Conservation (phyloP, 495 filamentous ascomycete species). For the Elasticomyces elasticus region DNA sequence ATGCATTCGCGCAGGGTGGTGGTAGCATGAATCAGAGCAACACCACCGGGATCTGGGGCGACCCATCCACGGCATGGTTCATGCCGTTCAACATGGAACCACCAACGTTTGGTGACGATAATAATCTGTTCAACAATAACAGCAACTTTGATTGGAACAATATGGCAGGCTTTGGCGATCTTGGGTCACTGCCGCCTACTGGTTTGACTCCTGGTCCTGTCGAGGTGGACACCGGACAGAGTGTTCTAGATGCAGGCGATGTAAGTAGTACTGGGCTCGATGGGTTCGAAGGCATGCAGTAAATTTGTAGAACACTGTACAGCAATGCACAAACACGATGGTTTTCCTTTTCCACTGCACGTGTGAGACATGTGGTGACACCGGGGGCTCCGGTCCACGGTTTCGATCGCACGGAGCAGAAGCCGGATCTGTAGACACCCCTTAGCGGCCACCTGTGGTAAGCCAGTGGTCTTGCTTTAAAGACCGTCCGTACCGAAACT, state of each 20-base stretch:
- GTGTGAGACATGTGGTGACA: too few species aligned
- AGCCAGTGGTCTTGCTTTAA: too few species aligned
- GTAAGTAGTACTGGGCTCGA: too few species aligned
- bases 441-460: too few species aligned
- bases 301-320: too few species aligned
- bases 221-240: neutral
- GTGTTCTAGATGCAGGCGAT: neutral
- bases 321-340: too few species aligned
- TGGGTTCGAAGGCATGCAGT: neutral
- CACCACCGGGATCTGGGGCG: slow-evolving; percentile 9
- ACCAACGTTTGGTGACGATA: slow-evolving; percentile 47
- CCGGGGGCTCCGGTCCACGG: too few species aligned
- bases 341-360: too few species aligned
- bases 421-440: too few species aligned
- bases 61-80: slow-evolving; percentile 70
- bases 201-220: slow-evolving; percentile 9
- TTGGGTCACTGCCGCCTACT: slow-evolving; percentile 9
- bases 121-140: slow-evolving; percentile 13
- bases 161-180: slow-evolving; percentile 11
- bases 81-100: slow-evolving; percentile 90
- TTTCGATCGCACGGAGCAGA: too few species aligned
- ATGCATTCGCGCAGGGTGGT: slow-evolving; percentile 6
- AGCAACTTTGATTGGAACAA: slow-evolving; percentile 11
- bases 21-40: neutral
- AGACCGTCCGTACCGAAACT: too few species aligned